A percentile compares a stretch with the other conserved stretches of the same genome.
Conservation (phyloP, 345 rosid species). For the Syzygium jambos region DNA sequence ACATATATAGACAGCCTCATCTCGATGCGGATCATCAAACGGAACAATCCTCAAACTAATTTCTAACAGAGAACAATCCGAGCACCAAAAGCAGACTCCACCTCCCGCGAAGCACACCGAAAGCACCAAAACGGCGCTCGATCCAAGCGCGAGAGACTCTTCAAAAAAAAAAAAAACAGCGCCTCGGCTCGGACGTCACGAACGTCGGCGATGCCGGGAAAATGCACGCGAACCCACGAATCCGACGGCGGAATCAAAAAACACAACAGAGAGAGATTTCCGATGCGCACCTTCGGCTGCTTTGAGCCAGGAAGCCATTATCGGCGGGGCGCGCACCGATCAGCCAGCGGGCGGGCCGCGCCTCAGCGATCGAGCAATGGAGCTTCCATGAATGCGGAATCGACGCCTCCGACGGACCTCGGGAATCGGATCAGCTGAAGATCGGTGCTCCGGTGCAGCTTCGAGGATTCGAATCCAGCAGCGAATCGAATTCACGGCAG, state of each 20-base stretch:
- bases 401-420: neutral
- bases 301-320: constrained; percentile 96
- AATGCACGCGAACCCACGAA: neutral
- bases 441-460: neutral
- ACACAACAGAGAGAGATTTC: neutral
- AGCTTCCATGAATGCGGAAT: constrained; percentile 33
- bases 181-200: neutral
- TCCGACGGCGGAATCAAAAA: neutral
- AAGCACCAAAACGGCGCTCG: neutral
- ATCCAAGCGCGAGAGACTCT: neutral
- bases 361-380: constrained; percentile 13
- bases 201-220: neutral
- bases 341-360: constrained; percentile 8
- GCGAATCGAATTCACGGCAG: neutral
- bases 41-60: neutral
- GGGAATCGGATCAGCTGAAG: neutral
- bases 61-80: neutral
- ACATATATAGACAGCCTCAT: neutral
- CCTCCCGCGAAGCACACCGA: neutral
- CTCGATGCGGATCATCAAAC: neutral
- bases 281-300: constrained; percentile 82
- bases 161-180: too few species aligned
- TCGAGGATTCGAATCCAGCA: neutral
- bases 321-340: neutral
- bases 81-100: neutral